Conservation (phyloP, 768 basidiomycete genomes). For the Tricholoma saponaceum region DNA sequence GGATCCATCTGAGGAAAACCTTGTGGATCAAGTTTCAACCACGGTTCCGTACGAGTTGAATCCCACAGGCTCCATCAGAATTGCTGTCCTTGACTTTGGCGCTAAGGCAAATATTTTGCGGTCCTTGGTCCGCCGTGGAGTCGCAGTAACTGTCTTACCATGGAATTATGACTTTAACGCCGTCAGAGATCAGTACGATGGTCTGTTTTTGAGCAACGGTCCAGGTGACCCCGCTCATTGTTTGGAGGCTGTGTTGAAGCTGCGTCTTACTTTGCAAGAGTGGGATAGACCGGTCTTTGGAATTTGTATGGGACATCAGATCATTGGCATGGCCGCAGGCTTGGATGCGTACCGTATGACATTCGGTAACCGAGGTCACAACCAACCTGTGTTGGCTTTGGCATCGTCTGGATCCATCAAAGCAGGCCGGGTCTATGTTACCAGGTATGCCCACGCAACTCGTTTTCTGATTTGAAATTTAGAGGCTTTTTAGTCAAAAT, state of each 20-base stretch:
- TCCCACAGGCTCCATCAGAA: constrained; percentile 79
- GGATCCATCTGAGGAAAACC: constrained; percentile 90
- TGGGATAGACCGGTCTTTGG: constrained; percentile 96
- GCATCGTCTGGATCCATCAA: constrained; percentile 92
- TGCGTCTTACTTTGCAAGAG: constrained; percentile 78
- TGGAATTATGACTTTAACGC: constrained; percentile 98
- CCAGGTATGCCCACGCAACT: constrained; percentile 50
- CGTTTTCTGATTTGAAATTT: constrained; percentile 2
- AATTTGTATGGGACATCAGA: constrained; percentile 99
- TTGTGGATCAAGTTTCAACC: constrained; percentile 92
- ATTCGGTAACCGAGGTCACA: constrained; percentile 99
- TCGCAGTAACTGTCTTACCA: constrained; percentile 90
- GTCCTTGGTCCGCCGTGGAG: constrained; percentile 85
- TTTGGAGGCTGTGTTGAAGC: constrained; percentile 75
- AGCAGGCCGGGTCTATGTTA: constrained; percentile 96
- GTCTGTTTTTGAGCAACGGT: constrained; percentile 94
- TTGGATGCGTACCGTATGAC: constrained; percentile 97
- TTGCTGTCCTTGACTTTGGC: constrained; percentile 96
- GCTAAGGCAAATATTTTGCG: constrained; percentile 97
- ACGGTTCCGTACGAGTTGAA: constrained; percentile 82
- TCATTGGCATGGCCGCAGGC: constrained; percentile 96
- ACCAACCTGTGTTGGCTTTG: constrained; percentile 95
- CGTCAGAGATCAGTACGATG: constrained; percentile 87
- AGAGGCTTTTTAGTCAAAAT: constrained; percentile 63
- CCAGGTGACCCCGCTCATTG: constrained; percentile 93